Base-by-base conservation (phyloP, 1,284 basidiomycete species). In the Fomitopsis pinicola region DNA sequence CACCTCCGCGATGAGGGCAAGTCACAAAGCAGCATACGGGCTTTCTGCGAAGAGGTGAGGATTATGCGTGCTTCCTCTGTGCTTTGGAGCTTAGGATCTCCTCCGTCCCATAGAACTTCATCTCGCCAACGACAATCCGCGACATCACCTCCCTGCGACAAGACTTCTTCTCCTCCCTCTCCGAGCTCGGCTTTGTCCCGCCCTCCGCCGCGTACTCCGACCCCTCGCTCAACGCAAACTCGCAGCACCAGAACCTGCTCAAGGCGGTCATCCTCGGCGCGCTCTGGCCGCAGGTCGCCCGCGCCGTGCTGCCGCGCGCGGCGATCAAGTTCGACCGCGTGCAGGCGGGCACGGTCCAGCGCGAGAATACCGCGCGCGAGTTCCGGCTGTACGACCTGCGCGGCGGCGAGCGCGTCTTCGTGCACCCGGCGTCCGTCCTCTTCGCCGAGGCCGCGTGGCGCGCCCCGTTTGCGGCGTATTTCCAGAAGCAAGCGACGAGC, bases 361-460 rank as follows among this genome's bases (percentile, higher is more conserved):
- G 92, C 52, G 92, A 94, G 67, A 91, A 93, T 69, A 84, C 84
- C 46, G 92, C 93, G 15, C 86, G 86, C 66, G 91, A 95, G 69
- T 92, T 88, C 79, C 88, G 88, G 71, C 82, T 94, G 64, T 92
- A 84, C 66, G 94, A 95, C 71, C 65, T 85, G 42, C 73, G 72
- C 59, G 76, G 73, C 14, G 80, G 76, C 14, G 52, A 54, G 52
- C 79, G 91, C 8, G 89, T 94, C 1, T 95, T 94, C 74, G 71
- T 94, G 46, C 95, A 97, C 71, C 95, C 95, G 1, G 83, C 82
- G n/a, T 95, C 92, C 55, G 81, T 92, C 7, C 77, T 96, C 36
- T 98, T 98, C 72, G 80, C 79, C 52, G 84, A 85, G 63, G 81
- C 84, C 28, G 80, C 80, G 36, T 95, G 93, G 86, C 88, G 86